Conservation (phyloP, 345 rosid species). For the Stellera chamaejasme region DNA sequence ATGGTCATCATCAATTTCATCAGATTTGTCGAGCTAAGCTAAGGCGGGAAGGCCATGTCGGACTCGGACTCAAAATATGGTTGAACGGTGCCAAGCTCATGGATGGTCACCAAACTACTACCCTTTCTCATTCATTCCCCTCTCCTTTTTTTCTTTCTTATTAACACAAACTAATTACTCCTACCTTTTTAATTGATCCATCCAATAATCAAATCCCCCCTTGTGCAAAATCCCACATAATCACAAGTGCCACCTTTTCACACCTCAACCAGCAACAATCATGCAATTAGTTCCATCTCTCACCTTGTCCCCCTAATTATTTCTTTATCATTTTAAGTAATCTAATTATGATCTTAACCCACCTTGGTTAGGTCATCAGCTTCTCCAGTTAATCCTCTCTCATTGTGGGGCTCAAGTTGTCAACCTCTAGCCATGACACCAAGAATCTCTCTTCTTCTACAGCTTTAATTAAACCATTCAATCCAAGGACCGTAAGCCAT, state of each 20-base stretch:
- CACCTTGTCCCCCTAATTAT: neutral
- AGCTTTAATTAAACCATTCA: no score
- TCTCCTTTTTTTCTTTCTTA: neutral
- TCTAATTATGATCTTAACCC: no score
- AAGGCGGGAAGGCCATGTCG: neutral
- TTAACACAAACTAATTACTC: neutral
- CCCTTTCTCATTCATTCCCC: neutral
- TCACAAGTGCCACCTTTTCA: constrained; percentile 2
- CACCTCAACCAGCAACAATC: neutral
- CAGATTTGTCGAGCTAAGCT: neutral
- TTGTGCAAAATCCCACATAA: neutral
- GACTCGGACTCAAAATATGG: neutral
- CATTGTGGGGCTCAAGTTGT: constrained; percentile 9
- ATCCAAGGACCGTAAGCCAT: neutral
- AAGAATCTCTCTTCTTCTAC: no score
- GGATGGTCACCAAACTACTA: constrained; percentile 22
- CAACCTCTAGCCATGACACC: neutral
- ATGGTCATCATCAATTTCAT: no score
- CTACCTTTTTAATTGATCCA: neutral
- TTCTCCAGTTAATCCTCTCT: constrained; percentile 8
- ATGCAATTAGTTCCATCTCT: neutral
- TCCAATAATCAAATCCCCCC: neutral
- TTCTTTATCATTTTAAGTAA: neutral
- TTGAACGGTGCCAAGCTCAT: constrained; percentile 4
- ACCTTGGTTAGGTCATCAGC: neutral